Percentiles rank a stretch among this genome's conserved stretches.
These are phyloP conservation scores for Stagonosporopsis rhizophila DNA, from an alignment of 2,329 filamentous ascomycete genomes.

Conservation along the genomic window DNA sequence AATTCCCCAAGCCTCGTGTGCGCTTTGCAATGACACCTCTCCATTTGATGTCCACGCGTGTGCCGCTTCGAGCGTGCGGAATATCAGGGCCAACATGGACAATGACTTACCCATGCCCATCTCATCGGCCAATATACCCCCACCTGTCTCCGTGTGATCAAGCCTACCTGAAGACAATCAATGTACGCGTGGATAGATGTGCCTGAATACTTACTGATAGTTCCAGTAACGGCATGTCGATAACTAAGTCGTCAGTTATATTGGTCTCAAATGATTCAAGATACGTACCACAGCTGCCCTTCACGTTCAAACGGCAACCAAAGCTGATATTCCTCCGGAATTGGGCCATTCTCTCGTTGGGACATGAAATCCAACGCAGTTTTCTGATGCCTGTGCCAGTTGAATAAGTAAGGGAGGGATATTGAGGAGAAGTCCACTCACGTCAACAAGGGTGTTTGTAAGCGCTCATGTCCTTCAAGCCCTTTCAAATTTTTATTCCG, in stretches of 20 bases:
- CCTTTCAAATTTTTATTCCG: slow-evolving; percentile 23
- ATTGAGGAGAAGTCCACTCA: not conserved
- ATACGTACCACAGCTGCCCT: slow-evolving; percentile 29
- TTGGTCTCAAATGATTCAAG: not conserved
- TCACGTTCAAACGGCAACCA: slow-evolving; percentile 35
- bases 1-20: not conserved
- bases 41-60: slow-evolving; percentile 42
- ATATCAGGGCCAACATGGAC: slow-evolving; percentile 59
- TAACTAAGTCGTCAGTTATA: slow-evolving; percentile 32
- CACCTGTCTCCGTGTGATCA: slow-evolving; percentile 40
- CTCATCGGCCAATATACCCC: slow-evolving; percentile 65
- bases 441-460: slow-evolving; percentile 29
- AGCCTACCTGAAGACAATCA: slow-evolving; percentile 4
- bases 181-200: not conserved
- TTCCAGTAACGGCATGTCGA: slow-evolving; percentile 52
- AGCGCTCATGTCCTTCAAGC: slow-evolving; percentile 31
- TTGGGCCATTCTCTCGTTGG: slow-evolving; percentile 41
- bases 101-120: slow-evolving; percentile 69
- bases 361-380: slow-evolving; percentile 40
- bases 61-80: slow-evolving; percentile 51
- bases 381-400: slow-evolving; percentile 30
- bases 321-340: slow-evolving; percentile 35
- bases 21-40: not conserved
- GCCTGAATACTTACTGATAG: slow-evolving; percentile 18
- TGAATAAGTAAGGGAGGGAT: not conserved